Evolutionary conservation across 129 eudicot genomes (phyloP).

Genomic region (Artemisia argyi): DNA sequence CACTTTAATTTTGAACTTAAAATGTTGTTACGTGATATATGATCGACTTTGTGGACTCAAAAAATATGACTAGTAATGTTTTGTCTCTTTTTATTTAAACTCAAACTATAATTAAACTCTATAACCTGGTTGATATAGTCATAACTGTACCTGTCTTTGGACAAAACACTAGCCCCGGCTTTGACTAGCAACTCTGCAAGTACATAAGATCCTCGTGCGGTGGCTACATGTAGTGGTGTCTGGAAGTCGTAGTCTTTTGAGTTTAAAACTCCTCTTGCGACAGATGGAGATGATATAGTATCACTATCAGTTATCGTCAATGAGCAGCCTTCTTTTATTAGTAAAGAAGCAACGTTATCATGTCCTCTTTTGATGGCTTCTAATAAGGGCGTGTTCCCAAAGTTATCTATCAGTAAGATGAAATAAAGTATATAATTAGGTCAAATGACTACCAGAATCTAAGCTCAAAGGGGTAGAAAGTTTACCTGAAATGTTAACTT

Average conservation of each 20-base stretch:
- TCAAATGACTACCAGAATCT: background rate
- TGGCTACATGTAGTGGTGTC: conserved; percentile 73
- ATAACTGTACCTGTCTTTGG: conserved; percentile 57
- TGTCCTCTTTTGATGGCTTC: conserved; percentile 72
- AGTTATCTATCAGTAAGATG: conserved; percentile 55
- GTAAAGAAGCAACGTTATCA: conserved; percentile 53
- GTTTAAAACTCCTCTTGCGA: conserved; percentile 55
- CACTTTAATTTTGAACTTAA: background rate
- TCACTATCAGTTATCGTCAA: conserved; percentile 52
- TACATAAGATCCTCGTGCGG: conserved; percentile 56
- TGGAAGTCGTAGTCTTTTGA: conserved; percentile 60
- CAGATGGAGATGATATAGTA: conserved; percentile 47
- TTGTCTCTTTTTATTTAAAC: background rate
- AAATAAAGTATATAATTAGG: background rate
- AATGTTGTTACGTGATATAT: background rate
- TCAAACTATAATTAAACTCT: background rate
- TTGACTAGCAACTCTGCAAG: conserved; percentile 63
- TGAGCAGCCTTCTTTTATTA: conserved; percentile 47
- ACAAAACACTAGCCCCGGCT: conserved; percentile 68
- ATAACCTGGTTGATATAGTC: background rate
- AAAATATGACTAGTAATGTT: background rate
- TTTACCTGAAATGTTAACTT: conserved; percentile 44
- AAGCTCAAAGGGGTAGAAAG: background rate
- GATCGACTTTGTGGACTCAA: background rate
- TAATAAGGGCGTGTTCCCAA: conserved; percentile 17